phyloP scores from a whole-genome alignment of 2,329 filamentous ascomycete species.

The Diaporthe ilicicola region DNA sequence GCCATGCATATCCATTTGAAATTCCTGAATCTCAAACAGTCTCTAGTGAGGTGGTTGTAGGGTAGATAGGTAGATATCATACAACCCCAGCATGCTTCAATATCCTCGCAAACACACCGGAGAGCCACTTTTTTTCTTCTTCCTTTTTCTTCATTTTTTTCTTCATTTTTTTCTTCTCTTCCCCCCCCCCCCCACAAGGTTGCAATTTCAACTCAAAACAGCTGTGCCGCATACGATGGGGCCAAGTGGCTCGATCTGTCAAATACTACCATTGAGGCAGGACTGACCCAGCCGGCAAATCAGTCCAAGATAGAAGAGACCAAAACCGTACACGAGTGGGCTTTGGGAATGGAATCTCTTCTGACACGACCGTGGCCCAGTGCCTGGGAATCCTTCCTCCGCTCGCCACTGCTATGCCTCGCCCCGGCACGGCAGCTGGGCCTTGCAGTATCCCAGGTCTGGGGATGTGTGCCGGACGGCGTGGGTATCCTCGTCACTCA shows the following conservation, averaged over 20 bases:
- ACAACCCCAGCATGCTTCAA: neutral
- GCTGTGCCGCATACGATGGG: neutral
- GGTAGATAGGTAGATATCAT: neutral
- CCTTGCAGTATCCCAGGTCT: slow-evolving; percentile 50
- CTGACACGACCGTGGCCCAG: neutral
- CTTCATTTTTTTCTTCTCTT: too few species aligned
- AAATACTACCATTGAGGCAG: neutral
- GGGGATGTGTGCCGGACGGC: slow-evolving; percentile 41
- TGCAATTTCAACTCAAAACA: neutral
- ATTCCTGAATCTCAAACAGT: neutral
- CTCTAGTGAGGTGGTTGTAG: neutral
- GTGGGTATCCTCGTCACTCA: slow-evolving; percentile 48
- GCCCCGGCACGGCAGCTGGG: slow-evolving; percentile 46
- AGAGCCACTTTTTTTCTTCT: too few species aligned
- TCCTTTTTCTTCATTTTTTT: too few species aligned
- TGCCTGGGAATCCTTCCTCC: slow-evolving; percentile 8
- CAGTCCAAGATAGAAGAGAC: neutral
- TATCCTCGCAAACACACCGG: neutral
- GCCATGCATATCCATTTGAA: neutral
- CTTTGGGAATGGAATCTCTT: slow-evolving; percentile 1
- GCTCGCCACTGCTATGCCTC: slow-evolving; percentile 1
- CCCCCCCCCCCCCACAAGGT: too few species aligned
- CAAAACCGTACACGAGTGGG: neutral
- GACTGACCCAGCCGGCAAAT: neutral
- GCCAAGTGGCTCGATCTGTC: neutral